phyloP scores from a whole-genome alignment of 768 basidiomycete genomes.

The Leucosporidium scottii region DNA sequence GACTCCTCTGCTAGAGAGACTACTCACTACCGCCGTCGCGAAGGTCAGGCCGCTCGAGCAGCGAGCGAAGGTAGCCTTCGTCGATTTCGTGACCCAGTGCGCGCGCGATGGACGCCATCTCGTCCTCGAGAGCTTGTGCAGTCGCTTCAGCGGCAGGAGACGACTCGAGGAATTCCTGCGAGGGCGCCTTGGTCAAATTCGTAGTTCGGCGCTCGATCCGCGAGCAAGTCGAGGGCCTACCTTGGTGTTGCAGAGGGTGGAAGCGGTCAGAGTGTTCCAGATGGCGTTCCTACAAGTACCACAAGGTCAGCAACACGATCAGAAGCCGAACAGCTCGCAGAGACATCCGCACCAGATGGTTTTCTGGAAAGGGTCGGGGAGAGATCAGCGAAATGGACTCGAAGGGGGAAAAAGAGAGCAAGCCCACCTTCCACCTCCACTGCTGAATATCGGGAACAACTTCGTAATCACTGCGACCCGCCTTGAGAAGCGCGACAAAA shows the following conservation, averaged over 20 bases:
- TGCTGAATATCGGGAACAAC: constrained; percentile 17
- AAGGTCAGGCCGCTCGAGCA: constrained; percentile 11
- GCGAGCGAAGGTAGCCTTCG: constrained; percentile 16
- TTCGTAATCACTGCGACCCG: constrained; percentile 10
- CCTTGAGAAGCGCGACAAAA: constrained; percentile 9
- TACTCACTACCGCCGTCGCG: constrained; percentile 15
- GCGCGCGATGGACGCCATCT: constrained; percentile 18
- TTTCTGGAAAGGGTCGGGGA: background rate
- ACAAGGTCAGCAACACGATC: background rate
- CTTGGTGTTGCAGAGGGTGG: constrained; percentile 19
- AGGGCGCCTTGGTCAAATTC: too few relatives aligned
- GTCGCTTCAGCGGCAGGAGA: constrained; percentile 8
- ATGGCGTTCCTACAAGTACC: background rate
- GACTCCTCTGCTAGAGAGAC: too few relatives aligned
- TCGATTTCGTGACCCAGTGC: constrained; percentile 19
- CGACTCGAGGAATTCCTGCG: constrained; percentile 11
- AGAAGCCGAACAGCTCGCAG: background rate
- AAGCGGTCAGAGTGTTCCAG: constrained; percentile 24
- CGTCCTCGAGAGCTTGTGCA: constrained; percentile 13
- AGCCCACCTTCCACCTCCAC: constrained; percentile 17
- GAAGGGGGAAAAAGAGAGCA: too few relatives aligned
- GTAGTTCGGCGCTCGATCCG: too few relatives aligned
- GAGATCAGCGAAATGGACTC: too few relatives aligned
- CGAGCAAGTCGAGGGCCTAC: too few relatives aligned
- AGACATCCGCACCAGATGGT: constrained; percentile 11